Base-by-base conservation (phyloP, 169 alveolate species). In the Ichthyophthirius multifiliis region DNA sequence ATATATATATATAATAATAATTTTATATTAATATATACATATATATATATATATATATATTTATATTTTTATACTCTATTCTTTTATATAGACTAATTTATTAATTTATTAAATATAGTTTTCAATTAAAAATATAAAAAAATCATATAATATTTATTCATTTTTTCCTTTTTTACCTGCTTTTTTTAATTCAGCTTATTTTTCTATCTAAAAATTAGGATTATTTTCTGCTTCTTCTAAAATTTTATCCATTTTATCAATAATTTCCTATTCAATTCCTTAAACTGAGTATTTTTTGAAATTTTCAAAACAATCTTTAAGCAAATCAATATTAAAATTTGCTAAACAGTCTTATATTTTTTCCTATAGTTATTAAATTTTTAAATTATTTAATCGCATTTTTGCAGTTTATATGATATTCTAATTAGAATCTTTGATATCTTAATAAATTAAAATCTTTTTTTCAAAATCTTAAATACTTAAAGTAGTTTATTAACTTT, bases 131-230 rank as follows among this genome's bases (percentile, higher is more conserved):
- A n/a, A n/a, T n/a, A n/a, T n/a, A n/a, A n/a, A n/a, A n/a, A n/a
- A n/a, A n/a, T n/a, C n/a, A n/a, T n/a, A n/a, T n/a, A n/a, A n/a
- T n/a, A n/a, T n/a, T n/a, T n/a, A n/a, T n/a, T n/a, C n/a, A n/a
- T n/a, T 81, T 55, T 81, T 81, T 7, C 39, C 78, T 41, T 81
- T 81, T 43, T 81, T 81, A 13, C 86, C 86, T 12, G 76, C 46
- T n/a, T 81, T 81, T 73, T 81, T 81, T 6, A 47, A 48, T 41
- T 81, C 86, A 37, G 80, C 79, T 39, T 41, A 46, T 31, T 81
- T 81, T 43, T 81, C 86, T 23, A 39, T 37, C 13, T 41, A 32
- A 18, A 71, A 81, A 16, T 81, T 81, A 13, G 86, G 86, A 31
- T 81, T 81, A 4, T 71, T 76, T 13, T 76, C 32, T 18, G 86